These are phyloP conservation scores for Wickerhamomyces chaumierensis DNA, from an alignment of 805 yeast species.

Conservation along the genomic window DNA sequence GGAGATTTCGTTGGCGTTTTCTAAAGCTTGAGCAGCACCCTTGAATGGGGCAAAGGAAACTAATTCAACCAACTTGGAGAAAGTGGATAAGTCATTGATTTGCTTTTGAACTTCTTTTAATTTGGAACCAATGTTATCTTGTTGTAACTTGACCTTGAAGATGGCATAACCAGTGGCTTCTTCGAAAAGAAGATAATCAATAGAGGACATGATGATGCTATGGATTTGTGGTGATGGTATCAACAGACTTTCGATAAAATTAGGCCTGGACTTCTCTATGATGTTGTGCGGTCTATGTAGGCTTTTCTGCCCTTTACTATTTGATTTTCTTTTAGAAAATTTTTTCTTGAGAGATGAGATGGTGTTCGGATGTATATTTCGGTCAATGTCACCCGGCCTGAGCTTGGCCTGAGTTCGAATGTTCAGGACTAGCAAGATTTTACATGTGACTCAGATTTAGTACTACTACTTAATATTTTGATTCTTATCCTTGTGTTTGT, in stretches of 20 bases:
- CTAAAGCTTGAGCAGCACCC: conserved; percentile 98
- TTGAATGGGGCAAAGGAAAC: conserved; percentile 97
- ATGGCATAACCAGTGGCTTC: conserved; percentile 98
- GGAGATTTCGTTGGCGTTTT: conserved; percentile 94
- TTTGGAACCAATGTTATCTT: conserved; percentile 87
- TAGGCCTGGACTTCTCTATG: not conserved
- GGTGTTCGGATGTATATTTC: not conserved
- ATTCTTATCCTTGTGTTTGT: too few species aligned
- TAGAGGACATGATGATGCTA: conserved; percentile 34
- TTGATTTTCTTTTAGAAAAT: not conserved
- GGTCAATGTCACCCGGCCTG: not conserved
- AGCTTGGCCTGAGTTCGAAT: too few species aligned
- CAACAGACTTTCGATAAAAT: not conserved
- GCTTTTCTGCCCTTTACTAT: not conserved
- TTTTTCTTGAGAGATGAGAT: not conserved
- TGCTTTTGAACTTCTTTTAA: conserved; percentile 91
- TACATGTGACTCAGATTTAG: too few species aligned
- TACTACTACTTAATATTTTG: too few species aligned
- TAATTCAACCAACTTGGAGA: conserved; percentile 86
- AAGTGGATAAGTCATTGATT: conserved; percentile 70
- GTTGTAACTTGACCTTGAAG: conserved; percentile 87
- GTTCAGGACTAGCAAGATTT: too few species aligned
- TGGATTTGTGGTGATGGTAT: not conserved
- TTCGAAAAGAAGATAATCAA: conserved; percentile 90
- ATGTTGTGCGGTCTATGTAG: not conserved